Percentiles rank a stretch among this genome's conserved stretches.
Conservation (phyloP, 1,139 yeast species). For the Magnusiomyces fungicola region DNA sequence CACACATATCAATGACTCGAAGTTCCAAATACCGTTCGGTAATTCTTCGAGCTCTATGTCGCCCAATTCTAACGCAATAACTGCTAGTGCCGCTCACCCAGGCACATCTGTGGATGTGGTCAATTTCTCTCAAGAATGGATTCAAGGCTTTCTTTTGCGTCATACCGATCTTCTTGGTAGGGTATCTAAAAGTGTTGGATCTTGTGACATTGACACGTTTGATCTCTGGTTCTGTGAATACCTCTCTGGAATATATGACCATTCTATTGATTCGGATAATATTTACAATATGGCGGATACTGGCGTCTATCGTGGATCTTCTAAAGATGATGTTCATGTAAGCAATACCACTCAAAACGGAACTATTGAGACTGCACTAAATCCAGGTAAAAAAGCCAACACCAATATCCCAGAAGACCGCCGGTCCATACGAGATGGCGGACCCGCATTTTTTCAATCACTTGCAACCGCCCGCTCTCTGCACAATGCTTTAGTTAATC, state of each 20-base stretch:
- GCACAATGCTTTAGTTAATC: neutral
- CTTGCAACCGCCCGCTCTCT: neutral
- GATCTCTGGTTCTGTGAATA: slow-evolving; percentile 8
- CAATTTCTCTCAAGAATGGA: slow-evolving; percentile 6
- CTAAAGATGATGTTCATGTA: neutral
- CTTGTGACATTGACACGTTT: slow-evolving; percentile 1
- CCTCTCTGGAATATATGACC: slow-evolving; percentile 6
- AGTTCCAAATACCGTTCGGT: no score
- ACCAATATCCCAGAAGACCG: slow-evolving; percentile 45
- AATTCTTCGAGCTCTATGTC: no score
- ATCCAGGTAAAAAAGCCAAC: no score
- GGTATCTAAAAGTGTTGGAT: neutral
- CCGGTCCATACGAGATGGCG: slow-evolving; percentile 42
- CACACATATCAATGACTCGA: no score
- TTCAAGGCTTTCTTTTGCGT: slow-evolving; percentile 6
- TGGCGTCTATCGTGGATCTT: neutral
- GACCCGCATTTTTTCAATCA: neutral
- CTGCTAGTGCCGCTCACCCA: neutral
- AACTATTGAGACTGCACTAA: no score
- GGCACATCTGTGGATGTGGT: neutral
- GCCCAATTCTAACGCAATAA: neutral
- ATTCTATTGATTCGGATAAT: neutral
- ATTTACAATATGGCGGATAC: slow-evolving; percentile 6
- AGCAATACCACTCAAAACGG: neutral
- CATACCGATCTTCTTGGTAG: slow-evolving; percentile 6